Evolutionary conservation across 2,329 filamentous ascomycete species (phyloP), one percentile per base, ranked within the genome.

Genomic region (Curvularia verruculosa): DNA sequence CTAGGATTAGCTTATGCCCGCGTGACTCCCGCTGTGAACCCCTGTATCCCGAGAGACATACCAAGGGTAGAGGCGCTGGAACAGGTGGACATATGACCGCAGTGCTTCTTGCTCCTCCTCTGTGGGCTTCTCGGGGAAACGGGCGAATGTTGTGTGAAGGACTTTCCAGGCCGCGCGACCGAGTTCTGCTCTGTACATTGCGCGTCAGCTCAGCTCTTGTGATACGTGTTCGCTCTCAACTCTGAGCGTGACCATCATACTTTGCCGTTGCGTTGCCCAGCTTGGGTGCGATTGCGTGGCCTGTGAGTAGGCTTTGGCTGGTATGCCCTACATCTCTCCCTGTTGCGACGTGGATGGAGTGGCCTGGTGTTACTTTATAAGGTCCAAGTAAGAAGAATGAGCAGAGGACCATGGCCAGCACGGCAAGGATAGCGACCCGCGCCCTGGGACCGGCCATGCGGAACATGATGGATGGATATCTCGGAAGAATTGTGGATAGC

Each of bases 201-300:
- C 49, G 52, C 23, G 62, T 75, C 58, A 72, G 69, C 59, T 58
- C 52, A 53, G 19, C 54, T 37, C 44, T 24, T 57, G 52, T 54
- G 21, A 24, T 55, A 21, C 57, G 39, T 43, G 36, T 28, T 47
- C 57, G 58, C 49, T 47, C 41, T 37, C 45, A 18, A 37, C 41
- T 45, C 36, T 19, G 37, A 52, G 41, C 40, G 60, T 57, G 56
- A 52, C 56, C 49, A 31, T 72, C 75, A 36, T 75, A 76, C 75
- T 94, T 95, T 52, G 86, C 81, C 6, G 91, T 95, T 58, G 89
- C 90, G 77, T 95, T 95, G 71, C 90, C 91, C 51, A 95, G 80
- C 77, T 91, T 92, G 1, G 90, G 88, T 49, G 90, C 90, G 68
- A 92, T 94, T 3, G 87, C 88, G 53, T 86, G 86, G 54, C 89